Conservation (phyloP, 2,329 filamentous ascomycete species). For the Cryoendolithus antarcticus region DNA sequence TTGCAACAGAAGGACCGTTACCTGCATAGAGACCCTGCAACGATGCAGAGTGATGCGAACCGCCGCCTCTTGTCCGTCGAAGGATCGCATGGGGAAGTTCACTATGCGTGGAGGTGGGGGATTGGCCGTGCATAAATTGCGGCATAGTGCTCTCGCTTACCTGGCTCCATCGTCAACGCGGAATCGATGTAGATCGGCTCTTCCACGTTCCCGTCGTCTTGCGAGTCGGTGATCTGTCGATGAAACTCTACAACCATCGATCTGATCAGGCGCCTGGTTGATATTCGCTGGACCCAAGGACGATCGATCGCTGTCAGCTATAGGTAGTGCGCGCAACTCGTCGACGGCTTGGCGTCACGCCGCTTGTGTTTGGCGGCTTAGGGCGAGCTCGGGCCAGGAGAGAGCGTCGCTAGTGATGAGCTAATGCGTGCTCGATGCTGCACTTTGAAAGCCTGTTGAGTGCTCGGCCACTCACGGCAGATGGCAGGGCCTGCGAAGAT, state of each 20-base stretch:
- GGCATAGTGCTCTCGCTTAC: slow-evolving; percentile 14
- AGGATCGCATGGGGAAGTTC: slow-evolving; percentile 1
- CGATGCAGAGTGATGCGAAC: too few species aligned
- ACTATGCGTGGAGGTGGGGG: slow-evolving; percentile 1
- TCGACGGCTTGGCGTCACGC: slow-evolving; percentile 2
- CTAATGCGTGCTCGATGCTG: slow-evolving; percentile 4
- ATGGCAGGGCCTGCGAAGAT: background rate
- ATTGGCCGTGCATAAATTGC: slow-evolving; percentile 11
- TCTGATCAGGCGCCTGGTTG: background rate
- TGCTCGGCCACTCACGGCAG: background rate
- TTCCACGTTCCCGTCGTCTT: slow-evolving; percentile 3
- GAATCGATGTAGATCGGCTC: slow-evolving; percentile 12
- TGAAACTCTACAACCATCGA: slow-evolving; percentile 3
- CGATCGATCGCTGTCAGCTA: background rate
- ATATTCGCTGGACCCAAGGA: background rate
- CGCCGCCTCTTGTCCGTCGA: background rate
- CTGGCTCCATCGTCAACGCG: slow-evolving; percentile 20
- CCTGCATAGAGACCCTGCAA: slow-evolving; percentile 2
- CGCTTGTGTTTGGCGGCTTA: slow-evolving; percentile 1
- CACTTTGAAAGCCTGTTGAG: background rate
- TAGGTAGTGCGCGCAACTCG: background rate
- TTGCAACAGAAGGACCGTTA: slow-evolving; percentile 4
- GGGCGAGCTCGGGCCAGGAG: slow-evolving; percentile 1
- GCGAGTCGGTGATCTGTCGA: slow-evolving; percentile 1
- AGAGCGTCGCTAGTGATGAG: slow-evolving; percentile 3